Conservation (phyloP, 768 basidiomycete species). For the Lactarius indigo region DNA sequence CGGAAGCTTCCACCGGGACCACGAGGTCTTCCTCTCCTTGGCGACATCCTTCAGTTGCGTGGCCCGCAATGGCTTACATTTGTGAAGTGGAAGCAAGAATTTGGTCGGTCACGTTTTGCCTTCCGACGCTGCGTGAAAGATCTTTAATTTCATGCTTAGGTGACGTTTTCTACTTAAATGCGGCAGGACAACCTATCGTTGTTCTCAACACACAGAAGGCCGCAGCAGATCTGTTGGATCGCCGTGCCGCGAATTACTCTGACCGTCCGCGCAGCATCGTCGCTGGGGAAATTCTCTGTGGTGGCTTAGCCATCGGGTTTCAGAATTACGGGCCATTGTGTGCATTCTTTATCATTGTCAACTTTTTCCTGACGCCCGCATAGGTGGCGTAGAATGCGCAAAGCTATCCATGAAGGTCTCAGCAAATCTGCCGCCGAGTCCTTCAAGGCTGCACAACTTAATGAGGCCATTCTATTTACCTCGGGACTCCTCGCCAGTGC, state of each 20-base stretch:
- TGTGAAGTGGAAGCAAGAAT: constrained; percentile 15
- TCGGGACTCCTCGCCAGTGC: constrained; percentile 14
- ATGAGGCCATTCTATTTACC: constrained; percentile 20
- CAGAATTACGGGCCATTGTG: constrained; percentile 20
- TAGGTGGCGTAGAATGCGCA: constrained; percentile 25
- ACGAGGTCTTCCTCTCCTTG: constrained; percentile 17
- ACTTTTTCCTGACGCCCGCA: background rate
- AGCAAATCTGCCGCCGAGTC: no score
- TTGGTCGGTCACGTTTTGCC: constrained; percentile 1
- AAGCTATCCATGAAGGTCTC: constrained; percentile 20
- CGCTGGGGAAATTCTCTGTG: constrained; percentile 16
- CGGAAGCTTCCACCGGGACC: constrained; percentile 23
- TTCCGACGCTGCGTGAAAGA: no score
- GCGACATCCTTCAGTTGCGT: constrained; percentile 14
- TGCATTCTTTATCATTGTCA: background rate
- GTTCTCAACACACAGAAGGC: constrained; percentile 29
- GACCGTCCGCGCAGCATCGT: constrained; percentile 22
- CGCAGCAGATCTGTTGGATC: constrained; percentile 28
- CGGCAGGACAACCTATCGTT: constrained; percentile 24
- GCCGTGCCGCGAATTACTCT: constrained; percentile 23
- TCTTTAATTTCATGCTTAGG: constrained; percentile 13
- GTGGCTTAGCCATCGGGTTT: constrained; percentile 16
- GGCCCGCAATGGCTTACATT: constrained; percentile 21
- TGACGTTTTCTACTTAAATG: constrained; percentile 22
- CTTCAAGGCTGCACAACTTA: constrained; percentile 10